Evolutionary conservation across 2,329 filamentous ascomycete genomes (phyloP).

Genomic region (Claviceps maximensis): DNA sequence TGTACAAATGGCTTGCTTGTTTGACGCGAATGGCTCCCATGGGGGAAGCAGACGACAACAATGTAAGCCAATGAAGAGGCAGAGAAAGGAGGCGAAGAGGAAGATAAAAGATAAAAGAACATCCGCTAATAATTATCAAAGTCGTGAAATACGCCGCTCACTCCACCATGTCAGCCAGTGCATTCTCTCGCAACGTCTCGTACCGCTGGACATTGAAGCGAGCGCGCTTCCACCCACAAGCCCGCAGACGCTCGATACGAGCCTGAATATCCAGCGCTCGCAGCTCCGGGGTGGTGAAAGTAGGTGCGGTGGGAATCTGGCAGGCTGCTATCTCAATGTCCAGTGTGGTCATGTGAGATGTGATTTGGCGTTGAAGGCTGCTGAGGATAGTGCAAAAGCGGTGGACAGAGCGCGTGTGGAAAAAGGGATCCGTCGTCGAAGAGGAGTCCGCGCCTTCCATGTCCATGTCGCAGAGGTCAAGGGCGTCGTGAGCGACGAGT

Average conservation of each 20-base stretch:
- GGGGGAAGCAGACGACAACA: neutral
- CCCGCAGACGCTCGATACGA: slow-evolving; percentile 40
- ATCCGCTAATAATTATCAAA: neutral
- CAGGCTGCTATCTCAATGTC: slow-evolving; percentile 25
- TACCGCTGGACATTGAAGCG: slow-evolving; percentile 42
- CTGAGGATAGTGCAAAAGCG: slow-evolving; percentile 36
- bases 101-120: no score
- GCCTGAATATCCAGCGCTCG: slow-evolving; percentile 30
- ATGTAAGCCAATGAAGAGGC: neutral
- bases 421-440: slow-evolving; percentile 19
- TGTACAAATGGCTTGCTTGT: neutral
- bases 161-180: slow-evolving; percentile 33
- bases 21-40: neutral
- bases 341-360: slow-evolving; percentile 32
- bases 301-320: slow-evolving; percentile 10
- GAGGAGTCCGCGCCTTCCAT: slow-evolving; percentile 1
- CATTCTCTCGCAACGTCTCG: slow-evolving; percentile 36
- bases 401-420: slow-evolving; percentile 30
- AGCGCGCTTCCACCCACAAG: slow-evolving; percentile 40
- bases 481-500: neutral
- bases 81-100: neutral
- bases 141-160: neutral
- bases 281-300: slow-evolving; percentile 20
- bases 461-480: neutral
- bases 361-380: slow-evolving; percentile 34